Evolutionary conservation across 495 filamentous ascomycete genomes (phyloP).

Genomic region (Talaromyces ruber): DNA sequence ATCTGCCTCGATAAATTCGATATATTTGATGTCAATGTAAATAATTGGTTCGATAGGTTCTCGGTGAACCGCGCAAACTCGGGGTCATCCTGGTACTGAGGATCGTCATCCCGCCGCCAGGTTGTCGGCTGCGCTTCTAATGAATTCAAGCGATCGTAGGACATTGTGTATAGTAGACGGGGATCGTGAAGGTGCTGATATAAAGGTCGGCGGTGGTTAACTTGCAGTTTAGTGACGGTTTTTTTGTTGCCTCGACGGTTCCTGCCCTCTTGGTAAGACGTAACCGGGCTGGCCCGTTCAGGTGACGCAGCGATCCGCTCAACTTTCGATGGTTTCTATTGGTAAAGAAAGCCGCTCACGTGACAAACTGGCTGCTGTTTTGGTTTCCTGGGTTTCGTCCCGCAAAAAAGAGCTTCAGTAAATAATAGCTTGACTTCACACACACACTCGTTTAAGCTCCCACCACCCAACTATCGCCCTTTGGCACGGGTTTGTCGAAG

Average conservation of each 20-base stretch:
- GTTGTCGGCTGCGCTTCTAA: slow-evolving; percentile 76
- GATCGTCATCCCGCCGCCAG: slow-evolving; percentile 59
- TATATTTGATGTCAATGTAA: slow-evolving; percentile 79
- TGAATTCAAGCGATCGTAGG: slow-evolving; percentile 76
- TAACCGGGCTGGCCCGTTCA: slow-evolving; percentile 1
- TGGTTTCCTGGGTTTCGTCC: slow-evolving; percentile 1
- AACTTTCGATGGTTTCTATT: background rate
- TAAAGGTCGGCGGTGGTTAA: slow-evolving; percentile 6
- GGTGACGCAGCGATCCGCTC: slow-evolving; percentile 3
- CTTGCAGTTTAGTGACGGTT: background rate
- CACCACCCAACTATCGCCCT: background rate
- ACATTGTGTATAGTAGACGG: slow-evolving; percentile 50
- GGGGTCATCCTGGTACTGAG: slow-evolving; percentile 75
- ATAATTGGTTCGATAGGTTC: slow-evolving; percentile 74
- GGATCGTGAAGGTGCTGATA: slow-evolving; percentile 4
- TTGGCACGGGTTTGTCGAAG: background rate
- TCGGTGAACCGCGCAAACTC: slow-evolving; percentile 80
- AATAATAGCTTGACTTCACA: slow-evolving; percentile 1
- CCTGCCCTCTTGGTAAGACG: background rate
- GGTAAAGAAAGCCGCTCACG: background rate
- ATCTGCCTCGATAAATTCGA: slow-evolving; percentile 73
- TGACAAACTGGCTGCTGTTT: slow-evolving; percentile 6
- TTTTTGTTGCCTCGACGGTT: slow-evolving; percentile 3
- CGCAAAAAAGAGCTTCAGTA: background rate
- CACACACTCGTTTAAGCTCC: background rate